A percentile compares a stretch with the other conserved stretches of the same genome.
Evolutionary conservation across 2,329 filamentous ascomycete species (phyloP).

Genomic region (Pseudogymnoascus sp.): DNA sequence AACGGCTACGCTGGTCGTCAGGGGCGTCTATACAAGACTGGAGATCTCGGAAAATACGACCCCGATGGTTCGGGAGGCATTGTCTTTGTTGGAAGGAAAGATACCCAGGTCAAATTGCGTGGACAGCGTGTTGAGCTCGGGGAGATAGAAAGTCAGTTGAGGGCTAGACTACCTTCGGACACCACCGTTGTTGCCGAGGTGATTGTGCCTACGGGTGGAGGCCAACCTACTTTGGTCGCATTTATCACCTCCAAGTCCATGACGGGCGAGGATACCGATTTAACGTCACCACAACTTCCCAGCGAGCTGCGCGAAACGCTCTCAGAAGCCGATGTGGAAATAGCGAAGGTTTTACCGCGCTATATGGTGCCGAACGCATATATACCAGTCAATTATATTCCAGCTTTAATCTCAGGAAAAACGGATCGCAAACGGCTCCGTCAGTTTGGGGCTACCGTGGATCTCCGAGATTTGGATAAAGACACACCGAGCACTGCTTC

Average conservation of each 20-base stretch:
- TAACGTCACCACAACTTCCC: slow-evolving; percentile 15
- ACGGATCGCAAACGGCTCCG: slow-evolving; percentile 33
- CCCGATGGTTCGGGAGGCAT: slow-evolving; percentile 43
- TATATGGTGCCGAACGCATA: slow-evolving; percentile 32
- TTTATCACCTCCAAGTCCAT: slow-evolving; percentile 24
- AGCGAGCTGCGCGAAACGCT: slow-evolving; percentile 18
- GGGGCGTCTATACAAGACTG: slow-evolving; percentile 51
- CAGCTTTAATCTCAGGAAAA: slow-evolving; percentile 29
- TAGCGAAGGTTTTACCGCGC: slow-evolving; percentile 29
- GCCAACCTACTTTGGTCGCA: slow-evolving; percentile 29
- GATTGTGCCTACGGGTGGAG: slow-evolving; percentile 24
- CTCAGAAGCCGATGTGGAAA: slow-evolving; percentile 13
- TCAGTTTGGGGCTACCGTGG: slow-evolving; percentile 13
- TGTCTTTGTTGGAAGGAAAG: slow-evolving; percentile 55
- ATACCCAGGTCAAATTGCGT: slow-evolving; percentile 61
- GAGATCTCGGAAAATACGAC: slow-evolving; percentile 51
- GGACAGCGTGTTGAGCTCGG: slow-evolving; percentile 59
- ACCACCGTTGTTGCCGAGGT: slow-evolving; percentile 29
- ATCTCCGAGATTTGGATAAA: slow-evolving; percentile 19
- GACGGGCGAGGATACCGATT: slow-evolving; percentile 18
- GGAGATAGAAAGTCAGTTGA: slow-evolving; percentile 40
- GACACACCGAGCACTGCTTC: not conserved
- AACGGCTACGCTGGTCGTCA: slow-evolving; percentile 30
- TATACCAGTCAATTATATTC: slow-evolving; percentile 27
- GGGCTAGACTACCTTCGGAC: slow-evolving; percentile 32